These are phyloP conservation scores for Pezicula neosporulosa DNA, from an alignment of 2,329 filamentous ascomycete genomes.

Conservation along the genomic window DNA sequence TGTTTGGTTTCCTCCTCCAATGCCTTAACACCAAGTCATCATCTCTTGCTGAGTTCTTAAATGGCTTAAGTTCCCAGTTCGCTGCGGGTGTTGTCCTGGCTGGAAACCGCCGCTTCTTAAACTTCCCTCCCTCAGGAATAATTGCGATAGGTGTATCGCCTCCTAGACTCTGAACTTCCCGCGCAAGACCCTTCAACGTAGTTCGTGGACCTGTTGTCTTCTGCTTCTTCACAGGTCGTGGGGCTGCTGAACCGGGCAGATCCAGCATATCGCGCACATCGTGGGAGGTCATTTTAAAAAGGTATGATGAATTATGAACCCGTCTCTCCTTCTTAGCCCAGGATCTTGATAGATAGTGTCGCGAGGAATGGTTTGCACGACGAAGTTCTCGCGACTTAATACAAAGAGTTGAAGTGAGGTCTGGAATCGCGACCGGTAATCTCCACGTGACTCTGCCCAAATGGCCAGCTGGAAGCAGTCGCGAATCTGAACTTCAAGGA, in stretches of 20 bases:
- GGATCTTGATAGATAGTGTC: neutral
- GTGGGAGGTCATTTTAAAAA: constrained; percentile 61
- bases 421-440: neutral
- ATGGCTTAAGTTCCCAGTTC: constrained; percentile 65
- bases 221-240: constrained; percentile 69
- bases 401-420: neutral
- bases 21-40: constrained; percentile 73
- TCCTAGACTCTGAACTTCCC: constrained; percentile 62
- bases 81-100: constrained; percentile 52
- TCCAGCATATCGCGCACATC: constrained; percentile 89
- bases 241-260: constrained; percentile 59
- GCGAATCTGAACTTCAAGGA: neutral
- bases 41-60: constrained; percentile 72
- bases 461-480: neutral
- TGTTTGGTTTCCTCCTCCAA: constrained; percentile 68
- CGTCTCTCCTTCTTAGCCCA: no score
- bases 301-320: neutral
- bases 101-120: constrained; percentile 53
- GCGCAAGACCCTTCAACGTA: constrained; percentile 60
- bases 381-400: neutral
- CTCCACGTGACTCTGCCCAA: neutral
- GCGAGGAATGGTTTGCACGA: neutral
- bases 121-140: constrained; percentile 55
- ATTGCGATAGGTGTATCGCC: constrained; percentile 66
- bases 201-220: constrained; percentile 59